Evolutionary conservation across 352 stramenopile species (phyloP).

Genomic region (Globisporangium viniferum): DNA sequence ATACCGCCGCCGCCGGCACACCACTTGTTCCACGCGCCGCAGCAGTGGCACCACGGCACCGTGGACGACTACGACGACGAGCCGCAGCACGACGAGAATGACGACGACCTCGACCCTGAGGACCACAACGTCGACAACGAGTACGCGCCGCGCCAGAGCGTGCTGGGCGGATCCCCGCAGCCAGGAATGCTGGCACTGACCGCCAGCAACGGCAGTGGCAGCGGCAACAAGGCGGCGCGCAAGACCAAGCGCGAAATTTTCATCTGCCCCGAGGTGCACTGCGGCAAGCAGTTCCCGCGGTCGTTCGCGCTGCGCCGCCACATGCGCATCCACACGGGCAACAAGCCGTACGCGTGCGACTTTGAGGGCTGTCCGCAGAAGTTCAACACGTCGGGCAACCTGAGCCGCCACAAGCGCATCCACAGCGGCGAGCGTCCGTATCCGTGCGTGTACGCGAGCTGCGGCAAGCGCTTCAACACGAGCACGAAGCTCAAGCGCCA

Average conservation of each 20-base stretch:
- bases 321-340: slow-evolving; percentile 84
- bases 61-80: slow-evolving; percentile 8
- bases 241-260: slow-evolving; percentile 37
- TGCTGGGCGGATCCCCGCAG: slow-evolving; percentile 7
- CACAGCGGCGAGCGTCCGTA: slow-evolving; percentile 83
- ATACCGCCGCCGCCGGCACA: slow-evolving; percentile 26
- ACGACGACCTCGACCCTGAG: slow-evolving; percentile 1
- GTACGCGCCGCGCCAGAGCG: slow-evolving; percentile 1
- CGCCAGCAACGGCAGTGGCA: neutral
- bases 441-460: slow-evolving; percentile 69
- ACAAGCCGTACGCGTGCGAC: slow-evolving; percentile 80
- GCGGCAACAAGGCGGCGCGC: slow-evolving; percentile 10
- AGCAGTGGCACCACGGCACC: slow-evolving; percentile 9
- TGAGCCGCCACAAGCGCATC: slow-evolving; percentile 87
- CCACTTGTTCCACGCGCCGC: slow-evolving; percentile 22
- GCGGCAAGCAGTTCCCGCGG: slow-evolving; percentile 82
- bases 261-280: slow-evolving; percentile 74
- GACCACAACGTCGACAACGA: neutral
- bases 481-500: slow-evolving; percentile 89
- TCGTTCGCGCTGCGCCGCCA: slow-evolving; percentile 81
- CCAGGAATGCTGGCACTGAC: neutral
- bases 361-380: slow-evolving; percentile 66
- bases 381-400: slow-evolving; percentile 87
- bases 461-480: slow-evolving; percentile 85
- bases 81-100: slow-evolving; percentile 7